phyloP scores from a whole-genome alignment of 2,329 filamentous ascomycete species.

The Ophiostoma perfectum region DNA sequence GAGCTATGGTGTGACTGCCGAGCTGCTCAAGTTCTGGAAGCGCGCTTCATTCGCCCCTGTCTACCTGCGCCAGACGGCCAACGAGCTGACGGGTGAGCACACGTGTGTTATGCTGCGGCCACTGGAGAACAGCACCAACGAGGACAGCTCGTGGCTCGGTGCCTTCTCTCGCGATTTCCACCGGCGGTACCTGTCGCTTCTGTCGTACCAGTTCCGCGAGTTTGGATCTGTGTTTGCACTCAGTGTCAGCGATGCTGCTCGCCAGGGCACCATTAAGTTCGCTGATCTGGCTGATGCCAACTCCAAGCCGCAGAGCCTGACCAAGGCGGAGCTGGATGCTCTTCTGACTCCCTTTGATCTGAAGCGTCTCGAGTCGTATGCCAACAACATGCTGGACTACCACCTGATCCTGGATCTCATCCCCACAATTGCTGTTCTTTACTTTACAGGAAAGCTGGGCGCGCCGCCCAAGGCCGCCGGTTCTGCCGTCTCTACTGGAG shows the following conservation, averaged over 20 bases:
- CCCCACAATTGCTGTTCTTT: constrained; percentile 72
- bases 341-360: constrained; percentile 86
- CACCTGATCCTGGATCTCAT: constrained; percentile 94
- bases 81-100: constrained; percentile 94
- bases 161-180: constrained; percentile 93
- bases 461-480: constrained; percentile 22
- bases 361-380: constrained; percentile 90
- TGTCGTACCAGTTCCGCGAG: constrained; percentile 86
- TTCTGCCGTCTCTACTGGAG: background rate
- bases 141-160: constrained; percentile 77
- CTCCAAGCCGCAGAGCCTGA: constrained; percentile 43
- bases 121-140: constrained; percentile 48
- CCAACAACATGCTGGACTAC: constrained; percentile 96
- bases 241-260: constrained; percentile 84
- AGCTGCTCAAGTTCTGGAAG: constrained; percentile 96
- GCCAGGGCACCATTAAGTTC: constrained; percentile 41
- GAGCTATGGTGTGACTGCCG: constrained; percentile 82
- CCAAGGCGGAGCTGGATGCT: constrained; percentile 69
- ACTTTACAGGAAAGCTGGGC: constrained; percentile 74
- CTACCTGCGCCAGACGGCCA: constrained; percentile 88
- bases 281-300: constrained; percentile 54
- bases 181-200: constrained; percentile 78
- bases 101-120: constrained; percentile 95
- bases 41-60: constrained; percentile 78
- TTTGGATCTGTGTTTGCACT: constrained; percentile 76